Evolutionary conservation across 2,329 filamentous ascomycete genomes (phyloP).

Genomic region (Pestalotiopsis sp.): DNA sequence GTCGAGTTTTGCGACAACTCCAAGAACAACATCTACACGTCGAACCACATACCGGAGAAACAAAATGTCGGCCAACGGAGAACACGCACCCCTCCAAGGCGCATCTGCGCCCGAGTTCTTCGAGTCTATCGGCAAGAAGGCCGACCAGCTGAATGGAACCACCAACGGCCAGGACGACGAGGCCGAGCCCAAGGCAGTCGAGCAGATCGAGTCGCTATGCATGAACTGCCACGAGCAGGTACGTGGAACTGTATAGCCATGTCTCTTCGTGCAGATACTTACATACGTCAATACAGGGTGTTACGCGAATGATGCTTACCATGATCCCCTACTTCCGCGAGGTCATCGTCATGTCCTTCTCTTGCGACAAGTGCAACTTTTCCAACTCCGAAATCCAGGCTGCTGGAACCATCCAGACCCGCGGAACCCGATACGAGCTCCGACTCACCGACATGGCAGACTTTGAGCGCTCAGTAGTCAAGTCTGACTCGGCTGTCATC

Average conservation of each 20-base stretch:
- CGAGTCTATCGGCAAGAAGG: conserved; percentile 65
- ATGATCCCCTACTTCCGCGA: conserved; percentile 97
- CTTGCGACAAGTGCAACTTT: conserved; percentile 85
- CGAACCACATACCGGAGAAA: conserved; percentile 8
- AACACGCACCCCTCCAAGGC: conserved; percentile 35
- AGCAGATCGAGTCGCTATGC: conserved; percentile 77
- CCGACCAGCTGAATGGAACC: conserved; percentile 49
- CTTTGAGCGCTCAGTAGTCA: conserved; percentile 85
- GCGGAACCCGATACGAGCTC: conserved; percentile 82
- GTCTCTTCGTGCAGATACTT: not conserved
- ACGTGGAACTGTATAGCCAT: conserved; percentile 17
- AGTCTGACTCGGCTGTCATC: conserved; percentile 84
- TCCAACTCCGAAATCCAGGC: conserved; percentile 94
- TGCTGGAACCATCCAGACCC: conserved; percentile 88
- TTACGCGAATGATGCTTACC: conserved; percentile 84
- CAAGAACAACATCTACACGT: not conserved
- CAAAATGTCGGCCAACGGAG: conserved; percentile 45
- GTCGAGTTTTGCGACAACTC: conserved; percentile 3
- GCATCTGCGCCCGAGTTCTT: conserved; percentile 55
- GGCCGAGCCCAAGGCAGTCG: conserved; percentile 59
- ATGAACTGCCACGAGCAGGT: conserved; percentile 86
- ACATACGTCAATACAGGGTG: conserved; percentile 58
- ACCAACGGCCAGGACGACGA: conserved; percentile 34
- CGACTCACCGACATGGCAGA: conserved; percentile 74
- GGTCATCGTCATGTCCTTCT: conserved; percentile 96